These are phyloP conservation scores for Laguncularia racemosa DNA, from an alignment of 345 rosid genomes.

Conservation along the genomic window DNA sequence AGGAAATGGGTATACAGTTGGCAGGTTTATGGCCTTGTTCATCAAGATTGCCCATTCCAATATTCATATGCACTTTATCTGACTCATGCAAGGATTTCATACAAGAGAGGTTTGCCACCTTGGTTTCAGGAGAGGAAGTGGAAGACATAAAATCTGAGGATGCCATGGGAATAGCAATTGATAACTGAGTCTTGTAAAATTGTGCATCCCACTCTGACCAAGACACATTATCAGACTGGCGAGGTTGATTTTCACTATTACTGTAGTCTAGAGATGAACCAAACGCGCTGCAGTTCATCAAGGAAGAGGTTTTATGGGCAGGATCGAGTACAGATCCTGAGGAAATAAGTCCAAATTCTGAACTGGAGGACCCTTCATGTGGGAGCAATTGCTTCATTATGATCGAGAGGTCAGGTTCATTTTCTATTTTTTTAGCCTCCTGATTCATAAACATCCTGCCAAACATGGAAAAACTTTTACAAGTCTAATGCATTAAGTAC, in stretches of 20 bases:
- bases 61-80: conserved; percentile 45
- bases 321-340: conserved; percentile 39
- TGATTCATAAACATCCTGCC: conserved; percentile 36
- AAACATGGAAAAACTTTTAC: not conserved
- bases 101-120: conserved; percentile 23
- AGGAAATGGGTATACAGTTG: conserved; percentile 46
- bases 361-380: conserved; percentile 17
- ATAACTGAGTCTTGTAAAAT: conserved; percentile 51
- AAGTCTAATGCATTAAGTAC: not conserved
- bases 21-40: conserved; percentile 36
- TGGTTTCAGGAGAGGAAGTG: conserved; percentile 40
- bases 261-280: conserved; percentile 31
- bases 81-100: conserved; percentile 34
- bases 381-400: conserved; percentile 22
- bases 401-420: conserved; percentile 21
- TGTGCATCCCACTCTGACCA: conserved; percentile 43
- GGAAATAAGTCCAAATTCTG: conserved; percentile 34
- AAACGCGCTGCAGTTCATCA: conserved; percentile 22
- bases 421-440: conserved; percentile 20
- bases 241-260: conserved; percentile 26
- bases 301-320: conserved; percentile 24
- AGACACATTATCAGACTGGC: conserved; percentile 31
- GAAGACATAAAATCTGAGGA: conserved; percentile 42
- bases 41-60: conserved; percentile 32
- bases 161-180: conserved; percentile 49